These are phyloP conservation scores for Puccinellia tenuiflora DNA, from an alignment of 176 grass and related monocot genomes.

Conservation along the genomic window DNA sequence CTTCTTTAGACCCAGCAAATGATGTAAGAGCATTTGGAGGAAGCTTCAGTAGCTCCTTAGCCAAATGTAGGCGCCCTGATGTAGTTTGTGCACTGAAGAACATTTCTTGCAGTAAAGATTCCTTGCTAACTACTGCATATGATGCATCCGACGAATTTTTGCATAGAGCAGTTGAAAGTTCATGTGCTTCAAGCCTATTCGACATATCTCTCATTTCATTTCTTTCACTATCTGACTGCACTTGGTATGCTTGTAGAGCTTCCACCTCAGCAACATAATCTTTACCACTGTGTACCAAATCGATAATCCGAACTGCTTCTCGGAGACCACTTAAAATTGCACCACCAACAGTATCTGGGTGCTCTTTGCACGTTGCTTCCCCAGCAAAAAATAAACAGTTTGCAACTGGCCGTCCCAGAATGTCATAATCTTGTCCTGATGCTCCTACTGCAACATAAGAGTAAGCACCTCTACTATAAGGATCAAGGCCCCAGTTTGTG, in stretches of 20 bases:
- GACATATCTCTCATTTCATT: slow-evolving; percentile 88
- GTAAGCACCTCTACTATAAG: slow-evolving; percentile 94
- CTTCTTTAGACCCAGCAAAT: slow-evolving; percentile 93
- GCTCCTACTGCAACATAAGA: slow-evolving; percentile 94
- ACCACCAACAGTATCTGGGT: slow-evolving; percentile 99
- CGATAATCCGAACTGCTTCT: slow-evolving; percentile 91
- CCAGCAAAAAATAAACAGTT: slow-evolving; percentile 97
- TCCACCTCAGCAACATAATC: slow-evolving; percentile 90
- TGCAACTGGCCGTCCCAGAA: slow-evolving; percentile 80
- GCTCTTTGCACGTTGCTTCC: slow-evolving; percentile 97
- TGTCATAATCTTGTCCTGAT: slow-evolving; percentile 90
- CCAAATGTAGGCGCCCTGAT: slow-evolving; percentile 82
- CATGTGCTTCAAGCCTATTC: slow-evolving; percentile 78
- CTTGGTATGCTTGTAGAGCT: slow-evolving; percentile 67
- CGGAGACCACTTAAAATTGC: slow-evolving; percentile 98
- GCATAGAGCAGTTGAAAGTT: slow-evolving; percentile 59
- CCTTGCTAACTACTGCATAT: slow-evolving; percentile 56
- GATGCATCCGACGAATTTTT: slow-evolving; percentile 57
- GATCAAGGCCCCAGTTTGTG: slow-evolving; percentile 96
- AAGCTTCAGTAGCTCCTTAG: slow-evolving; percentile 77
- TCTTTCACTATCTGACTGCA: slow-evolving; percentile 76
- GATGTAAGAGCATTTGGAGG: slow-evolving; percentile 66
- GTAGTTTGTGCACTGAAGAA: slow-evolving; percentile 92
- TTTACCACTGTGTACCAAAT: slow-evolving; percentile 63
- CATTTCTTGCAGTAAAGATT: slow-evolving; percentile 82